A percentile compares a stretch with the other conserved stretches of the same genome.
Conservation (phyloP, 768 basidiomycete genomes). For the Suillus brevipes region DNA sequence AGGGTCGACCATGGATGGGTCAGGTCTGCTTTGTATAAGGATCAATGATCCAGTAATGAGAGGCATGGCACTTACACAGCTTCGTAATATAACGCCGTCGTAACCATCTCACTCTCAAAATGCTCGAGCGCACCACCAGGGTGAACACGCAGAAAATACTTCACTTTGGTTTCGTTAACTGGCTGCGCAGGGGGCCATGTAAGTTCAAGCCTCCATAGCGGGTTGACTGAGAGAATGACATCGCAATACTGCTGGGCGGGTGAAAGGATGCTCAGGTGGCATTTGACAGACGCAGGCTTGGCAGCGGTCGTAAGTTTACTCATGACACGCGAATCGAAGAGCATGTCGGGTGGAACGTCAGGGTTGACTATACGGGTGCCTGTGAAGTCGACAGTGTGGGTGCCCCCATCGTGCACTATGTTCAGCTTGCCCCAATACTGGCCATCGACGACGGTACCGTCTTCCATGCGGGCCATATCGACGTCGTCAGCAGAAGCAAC, state of each 20-base stretch:
- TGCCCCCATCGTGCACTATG: conserved; percentile 77
- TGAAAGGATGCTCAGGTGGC: conserved; percentile 71
- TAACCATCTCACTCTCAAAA: conserved; percentile 78
- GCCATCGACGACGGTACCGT: conserved; percentile 83
- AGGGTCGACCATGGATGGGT: conserved; percentile 74
- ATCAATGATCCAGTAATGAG: conserved; percentile 4
- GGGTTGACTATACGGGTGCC: conserved; percentile 72
- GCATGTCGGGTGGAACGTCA: conserved; percentile 64
- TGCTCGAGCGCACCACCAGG: conserved; percentile 87
- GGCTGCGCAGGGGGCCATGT: conserved; percentile 81
- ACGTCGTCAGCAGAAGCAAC: conserved; percentile 77
- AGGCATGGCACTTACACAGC: conserved; percentile 56
- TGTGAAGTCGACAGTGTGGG: conserved; percentile 78
- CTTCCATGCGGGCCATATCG: conserved; percentile 91
- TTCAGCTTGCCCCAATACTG: conserved; percentile 87
- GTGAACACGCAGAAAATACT: conserved; percentile 80
- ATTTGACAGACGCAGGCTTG: conserved; percentile 75
- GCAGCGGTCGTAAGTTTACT: conserved; percentile 73
- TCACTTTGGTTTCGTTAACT: conserved; percentile 67
- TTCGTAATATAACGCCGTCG: conserved; percentile 84
- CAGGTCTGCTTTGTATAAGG: conserved; percentile 55
- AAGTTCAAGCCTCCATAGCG: conserved; percentile 71
- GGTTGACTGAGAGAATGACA: conserved; percentile 67
- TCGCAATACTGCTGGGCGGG: conserved; percentile 80
- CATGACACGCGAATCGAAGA: conserved; percentile 77